Evolutionary conservation across 176 grass and related monocot species (phyloP), one percentile per base, ranked within the genome.

Genomic region (Musa troglodytarum): DNA sequence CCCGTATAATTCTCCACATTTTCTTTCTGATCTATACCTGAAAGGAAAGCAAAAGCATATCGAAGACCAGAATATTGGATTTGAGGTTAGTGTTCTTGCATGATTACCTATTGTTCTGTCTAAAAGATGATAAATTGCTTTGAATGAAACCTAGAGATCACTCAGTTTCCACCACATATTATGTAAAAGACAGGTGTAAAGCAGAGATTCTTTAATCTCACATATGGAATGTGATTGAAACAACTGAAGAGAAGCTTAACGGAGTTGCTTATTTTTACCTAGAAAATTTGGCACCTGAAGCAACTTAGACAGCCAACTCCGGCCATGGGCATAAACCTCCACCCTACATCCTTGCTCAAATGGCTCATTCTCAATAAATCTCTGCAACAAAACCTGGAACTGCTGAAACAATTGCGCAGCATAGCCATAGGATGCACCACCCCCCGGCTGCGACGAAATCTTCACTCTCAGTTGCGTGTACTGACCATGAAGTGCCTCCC

Each of bases 361-460:
- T 54, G 90, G 88, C 53, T 99, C 95, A 54, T 90, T 92, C 82
- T 99, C 95, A 75, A 99, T 74, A 81, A 94, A 99, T 55, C 95
- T 90, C 73, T 94, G 90, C 78, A 94, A 71, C 15, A 99, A 81
- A 70, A 99, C 90, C 81, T 89, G 90, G 71, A 99, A 99, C 73
- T 99, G 90, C 73, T 99, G 95, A 84, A 99, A 99, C 52, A 88
- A 82, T 82, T 99, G 90, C 81, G 88, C 90, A 71, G 88, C 91
- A 70, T 51, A 69, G 78, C 84, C 82, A 71, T 91, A 99, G 65
- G 86, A 84, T 19, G 81, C 78, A 22, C 54, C 70, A 73, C 77
- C 80, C 13, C 94, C 88, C 14, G 88, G 80, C 64, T 99, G 86
- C 63, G 91, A 78, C 14, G 81, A 87, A 0, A 92, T 84, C 49